Evolutionary conservation across 1,284 basidiomycete species (phyloP).

Genomic region (Austroboletus niveus): DNA sequence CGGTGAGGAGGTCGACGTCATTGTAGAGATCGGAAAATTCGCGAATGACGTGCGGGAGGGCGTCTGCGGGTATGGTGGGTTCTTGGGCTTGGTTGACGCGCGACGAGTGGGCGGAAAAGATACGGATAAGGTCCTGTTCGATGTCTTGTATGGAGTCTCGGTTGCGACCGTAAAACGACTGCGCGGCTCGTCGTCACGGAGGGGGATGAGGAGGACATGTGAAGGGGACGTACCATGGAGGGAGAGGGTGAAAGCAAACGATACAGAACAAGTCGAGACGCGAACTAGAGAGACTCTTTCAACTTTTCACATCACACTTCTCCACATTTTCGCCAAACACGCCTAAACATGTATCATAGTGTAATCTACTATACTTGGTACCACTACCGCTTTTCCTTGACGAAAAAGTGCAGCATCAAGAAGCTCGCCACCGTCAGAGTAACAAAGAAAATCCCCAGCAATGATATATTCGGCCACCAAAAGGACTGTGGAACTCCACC

Average conservation of each 20-base stretch:
- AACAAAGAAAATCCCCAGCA: conserved; percentile 83
- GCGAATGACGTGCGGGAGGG: conserved; percentile 64
- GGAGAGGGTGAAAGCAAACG: not conserved
- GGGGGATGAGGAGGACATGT: conserved; percentile 8
- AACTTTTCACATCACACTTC: not conserved
- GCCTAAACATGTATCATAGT: conserved; percentile 8
- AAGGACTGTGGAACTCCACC: conserved; percentile 59
- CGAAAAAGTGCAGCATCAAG: conserved; percentile 80
- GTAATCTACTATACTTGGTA: not conserved
- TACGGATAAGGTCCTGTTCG: conserved; percentile 59
- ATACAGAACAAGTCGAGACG: no score
- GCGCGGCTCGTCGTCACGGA: conserved; percentile 2
- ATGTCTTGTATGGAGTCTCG: conserved; percentile 67
- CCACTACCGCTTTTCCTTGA: conserved; percentile 80
- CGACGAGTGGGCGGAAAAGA: conserved; percentile 64
- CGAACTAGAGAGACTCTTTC: not conserved
- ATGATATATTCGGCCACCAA: conserved; percentile 91
- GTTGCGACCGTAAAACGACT: conserved; percentile 47
- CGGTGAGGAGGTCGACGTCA: conserved; percentile 55
- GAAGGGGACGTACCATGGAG: conserved; percentile 25
- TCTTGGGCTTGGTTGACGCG: conserved; percentile 54
- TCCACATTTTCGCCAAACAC: conserved; percentile 28
- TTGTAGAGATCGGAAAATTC: conserved; percentile 57
- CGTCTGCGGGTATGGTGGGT: conserved; percentile 61
- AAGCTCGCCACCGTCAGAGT: conserved; percentile 75